phyloP scores from a whole-genome alignment of 805 yeast genomes.

The Candida ficus region DNA sequence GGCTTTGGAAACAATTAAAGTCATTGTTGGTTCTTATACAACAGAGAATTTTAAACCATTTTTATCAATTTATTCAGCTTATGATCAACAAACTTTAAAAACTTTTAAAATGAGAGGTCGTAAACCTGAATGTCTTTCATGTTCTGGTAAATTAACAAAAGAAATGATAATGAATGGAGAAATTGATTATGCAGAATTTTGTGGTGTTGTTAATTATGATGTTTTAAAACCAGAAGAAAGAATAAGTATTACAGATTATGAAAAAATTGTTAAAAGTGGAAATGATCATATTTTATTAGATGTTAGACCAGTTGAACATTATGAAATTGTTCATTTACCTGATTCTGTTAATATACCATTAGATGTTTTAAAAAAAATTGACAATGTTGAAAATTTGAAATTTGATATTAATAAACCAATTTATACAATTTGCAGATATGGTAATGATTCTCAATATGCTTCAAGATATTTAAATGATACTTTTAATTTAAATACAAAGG shows the following conservation, averaged over 20 bases:
- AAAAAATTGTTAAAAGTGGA: constrained; percentile 8
- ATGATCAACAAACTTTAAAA: constrained; percentile 59
- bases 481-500: constrained; percentile 48
- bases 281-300: constrained; percentile 46
- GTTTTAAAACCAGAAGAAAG: constrained; percentile 43
- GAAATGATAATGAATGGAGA: constrained; percentile 39
- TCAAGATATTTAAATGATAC: constrained; percentile 48
- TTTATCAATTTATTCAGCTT: constrained; percentile 62
- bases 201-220: constrained; percentile 54
- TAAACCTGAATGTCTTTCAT: constrained; percentile 54
- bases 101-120: constrained; percentile 75
- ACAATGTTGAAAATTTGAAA: constrained; percentile 22
- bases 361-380: constrained; percentile 36
- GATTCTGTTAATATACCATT: constrained; percentile 61
- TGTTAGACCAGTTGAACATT: constrained; percentile 80
- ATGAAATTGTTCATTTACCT: constrained; percentile 55
- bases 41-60: constrained; percentile 58
- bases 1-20: constrained; percentile 82
- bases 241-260: constrained; percentile 37
- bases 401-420: constrained; percentile 33
- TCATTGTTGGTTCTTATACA: constrained; percentile 53
- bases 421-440: constrained; percentile 75
- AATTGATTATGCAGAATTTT: constrained; percentile 66
- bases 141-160: constrained; percentile 48
- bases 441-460: constrained; percentile 87